These are phyloP conservation scores for Teratosphaeria gauchensis DNA, from an alignment of 2,329 filamentous ascomycete species.

Conservation along the genomic window DNA sequence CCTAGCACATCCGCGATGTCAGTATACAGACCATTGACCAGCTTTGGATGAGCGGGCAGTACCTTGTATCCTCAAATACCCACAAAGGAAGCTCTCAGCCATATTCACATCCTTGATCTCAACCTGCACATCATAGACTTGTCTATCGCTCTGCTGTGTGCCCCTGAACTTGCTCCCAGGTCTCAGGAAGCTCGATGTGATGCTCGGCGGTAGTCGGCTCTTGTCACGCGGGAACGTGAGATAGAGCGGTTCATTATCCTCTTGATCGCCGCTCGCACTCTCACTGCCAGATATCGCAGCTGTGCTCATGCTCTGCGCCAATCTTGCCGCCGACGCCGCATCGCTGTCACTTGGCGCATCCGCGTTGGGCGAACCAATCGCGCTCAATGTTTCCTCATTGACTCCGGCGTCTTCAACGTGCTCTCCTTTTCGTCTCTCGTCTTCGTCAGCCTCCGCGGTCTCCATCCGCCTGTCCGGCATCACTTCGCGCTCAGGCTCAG, in stretches of 20 bases:
- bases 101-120: slow-evolving; percentile 96
- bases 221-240: slow-evolving; percentile 15
- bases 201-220: slow-evolving; percentile 42
- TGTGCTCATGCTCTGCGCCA: slow-evolving; percentile 20
- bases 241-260: slow-evolving; percentile 13
- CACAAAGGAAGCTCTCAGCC: slow-evolving; percentile 86
- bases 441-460: slow-evolving; percentile 3
- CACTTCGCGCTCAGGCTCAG: slow-evolving; percentile 3
- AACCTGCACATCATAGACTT: slow-evolving; percentile 90
- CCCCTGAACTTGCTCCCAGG: slow-evolving; percentile 82
- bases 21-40: not conserved
- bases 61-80: slow-evolving; percentile 94
- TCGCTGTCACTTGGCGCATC: slow-evolving; percentile 22
- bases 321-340: slow-evolving; percentile 4
- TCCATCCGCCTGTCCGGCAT: not conserved
- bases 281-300: slow-evolving; percentile 12
- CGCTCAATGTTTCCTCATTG: slow-evolving; percentile 17
- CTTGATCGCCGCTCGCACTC: not conserved
- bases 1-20: slow-evolving; percentile 42
- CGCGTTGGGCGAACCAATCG: slow-evolving; percentile 17
- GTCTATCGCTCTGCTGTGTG: slow-evolving; percentile 85
- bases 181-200: slow-evolving; percentile 78
- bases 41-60: slow-evolving; percentile 13
- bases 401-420: slow-evolving; percentile 31
- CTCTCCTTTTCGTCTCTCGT: slow-evolving; percentile 27